Conservation (phyloP, 768 basidiomycete species). For the Suillus discolor region DNA sequence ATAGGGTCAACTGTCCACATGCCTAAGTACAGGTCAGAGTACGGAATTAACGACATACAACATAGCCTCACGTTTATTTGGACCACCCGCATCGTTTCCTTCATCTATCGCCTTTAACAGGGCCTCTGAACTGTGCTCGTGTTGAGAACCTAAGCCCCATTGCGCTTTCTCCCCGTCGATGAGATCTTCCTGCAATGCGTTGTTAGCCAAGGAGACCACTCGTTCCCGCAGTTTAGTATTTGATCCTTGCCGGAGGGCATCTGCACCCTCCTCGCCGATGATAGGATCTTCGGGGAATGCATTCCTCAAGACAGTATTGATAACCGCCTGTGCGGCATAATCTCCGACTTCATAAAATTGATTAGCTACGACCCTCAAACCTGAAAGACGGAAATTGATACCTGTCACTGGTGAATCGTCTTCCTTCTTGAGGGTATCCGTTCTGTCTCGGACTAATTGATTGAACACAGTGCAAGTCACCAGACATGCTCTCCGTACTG, state of each 20-base stretch:
- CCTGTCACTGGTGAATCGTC: constrained; percentile 94
- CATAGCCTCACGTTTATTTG: constrained; percentile 63
- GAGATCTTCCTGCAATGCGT: constrained; percentile 62
- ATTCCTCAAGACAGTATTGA: constrained; percentile 73
- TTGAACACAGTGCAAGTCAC: constrained; percentile 88
- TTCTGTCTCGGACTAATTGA: constrained; percentile 63
- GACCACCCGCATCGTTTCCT: constrained; percentile 75
- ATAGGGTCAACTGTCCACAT: constrained; percentile 91
- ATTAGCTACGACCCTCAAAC: constrained; percentile 6
- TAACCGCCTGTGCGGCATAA: constrained; percentile 90
- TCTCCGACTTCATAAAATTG: constrained; percentile 70
- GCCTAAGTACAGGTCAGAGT: constrained; percentile 41
- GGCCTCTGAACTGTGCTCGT: constrained; percentile 52
- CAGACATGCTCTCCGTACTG: constrained; percentile 84
- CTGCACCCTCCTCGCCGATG: constrained; percentile 94
- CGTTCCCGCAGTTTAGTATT: constrained; percentile 52
- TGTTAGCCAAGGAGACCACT: constrained; percentile 83
- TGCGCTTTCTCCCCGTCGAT: constrained; percentile 53
- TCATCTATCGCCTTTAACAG: constrained; percentile 87
- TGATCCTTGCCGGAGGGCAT: constrained; percentile 62
- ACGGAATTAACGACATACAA: neutral
- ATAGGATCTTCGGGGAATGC: constrained; percentile 88
- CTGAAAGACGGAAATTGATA: constrained; percentile 29
- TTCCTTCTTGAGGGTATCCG: constrained; percentile 85
- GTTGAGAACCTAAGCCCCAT: constrained; percentile 75